A percentile compares a stretch with the other conserved stretches of the same genome.
Conservation (phyloP, 2,329 filamentous ascomycete genomes). For the Xylariaceae sp. region DNA sequence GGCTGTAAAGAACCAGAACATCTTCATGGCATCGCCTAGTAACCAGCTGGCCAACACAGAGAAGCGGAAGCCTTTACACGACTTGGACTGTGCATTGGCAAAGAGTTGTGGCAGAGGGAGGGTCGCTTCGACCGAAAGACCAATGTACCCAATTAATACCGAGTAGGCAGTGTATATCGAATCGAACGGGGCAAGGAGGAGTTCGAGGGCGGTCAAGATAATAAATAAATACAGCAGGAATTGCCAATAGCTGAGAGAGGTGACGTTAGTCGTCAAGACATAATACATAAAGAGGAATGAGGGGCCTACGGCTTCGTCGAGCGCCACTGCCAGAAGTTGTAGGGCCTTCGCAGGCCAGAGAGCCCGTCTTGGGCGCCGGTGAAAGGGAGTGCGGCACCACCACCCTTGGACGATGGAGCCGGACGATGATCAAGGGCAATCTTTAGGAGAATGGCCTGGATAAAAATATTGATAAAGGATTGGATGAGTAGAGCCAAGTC, state of each 20-base stretch:
- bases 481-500: constrained; percentile 69
- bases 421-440: constrained; percentile 73
- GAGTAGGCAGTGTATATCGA: constrained; percentile 71
- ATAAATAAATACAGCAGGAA: constrained; percentile 74
- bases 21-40: constrained; percentile 82
- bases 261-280: constrained; percentile 33
- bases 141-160: constrained; percentile 72
- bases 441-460: constrained; percentile 70
- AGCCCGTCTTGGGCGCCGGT: constrained; percentile 54
- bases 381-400: constrained; percentile 69
- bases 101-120: constrained; percentile 81
- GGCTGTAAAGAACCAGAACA: constrained; percentile 83
- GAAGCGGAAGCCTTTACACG: constrained; percentile 78
- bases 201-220: constrained; percentile 66
- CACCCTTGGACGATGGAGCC: constrained; percentile 63
- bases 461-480: constrained; percentile 68
- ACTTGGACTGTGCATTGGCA: constrained; percentile 70
- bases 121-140: constrained; percentile 79
- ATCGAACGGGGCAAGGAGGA: constrained; percentile 67
- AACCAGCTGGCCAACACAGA: constrained; percentile 82
- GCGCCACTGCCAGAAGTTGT: constrained; percentile 84
- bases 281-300: neutral
- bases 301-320: constrained; percentile 67
- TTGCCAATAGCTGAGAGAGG: constrained; percentile 71
- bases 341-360: constrained; percentile 63